Percentiles rank a stretch among this genome's conserved stretches.
These are phyloP conservation scores for Lactifluus subvellereus DNA, from an alignment of 768 basidiomycete genomes.

Conservation along the genomic window DNA sequence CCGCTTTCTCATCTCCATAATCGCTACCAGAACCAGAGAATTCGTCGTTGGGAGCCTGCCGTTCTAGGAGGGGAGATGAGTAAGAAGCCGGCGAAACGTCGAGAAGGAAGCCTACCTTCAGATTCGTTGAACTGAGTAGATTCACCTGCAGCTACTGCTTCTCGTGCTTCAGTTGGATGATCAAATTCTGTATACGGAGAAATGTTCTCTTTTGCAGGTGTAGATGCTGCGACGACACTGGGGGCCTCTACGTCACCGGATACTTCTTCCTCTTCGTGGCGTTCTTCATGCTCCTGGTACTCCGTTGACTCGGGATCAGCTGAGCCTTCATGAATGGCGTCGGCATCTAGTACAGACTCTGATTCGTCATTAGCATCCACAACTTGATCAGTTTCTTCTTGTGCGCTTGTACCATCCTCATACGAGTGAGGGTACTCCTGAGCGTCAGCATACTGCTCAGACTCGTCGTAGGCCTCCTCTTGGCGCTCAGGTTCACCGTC, in stretches of 20 bases:
- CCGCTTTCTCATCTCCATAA: not conserved
- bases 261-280: slow-evolving; percentile 1
- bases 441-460: slow-evolving; percentile 14
- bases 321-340: slow-evolving; percentile 6
- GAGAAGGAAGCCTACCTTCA: slow-evolving; percentile 2
- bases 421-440: slow-evolving; percentile 5
- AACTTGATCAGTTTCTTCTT: slow-evolving; percentile 16
- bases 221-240: not conserved
- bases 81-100: not conserved
- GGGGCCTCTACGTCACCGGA: slow-evolving; percentile 3
- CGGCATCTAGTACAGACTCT: slow-evolving; percentile 10
- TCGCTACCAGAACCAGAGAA: not conserved
- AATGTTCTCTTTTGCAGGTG: not conserved
- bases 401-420: not conserved
- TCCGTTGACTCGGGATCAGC: slow-evolving; percentile 2
- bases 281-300: not conserved
- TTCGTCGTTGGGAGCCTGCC: not conserved
- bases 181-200: not conserved
- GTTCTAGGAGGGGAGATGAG: not conserved
- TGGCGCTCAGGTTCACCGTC: not conserved
- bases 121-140: not conserved
- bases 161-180: not conserved
- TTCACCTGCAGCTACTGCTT: not conserved
- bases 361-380: slow-evolving; percentile 10
- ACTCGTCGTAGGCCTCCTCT: slow-evolving; percentile 6